Percentiles rank a stretch among this genome's conserved stretches.
These are phyloP conservation scores for Candida ponderosae DNA, from an alignment of 805 yeast genomes.

Conservation along the genomic window DNA sequence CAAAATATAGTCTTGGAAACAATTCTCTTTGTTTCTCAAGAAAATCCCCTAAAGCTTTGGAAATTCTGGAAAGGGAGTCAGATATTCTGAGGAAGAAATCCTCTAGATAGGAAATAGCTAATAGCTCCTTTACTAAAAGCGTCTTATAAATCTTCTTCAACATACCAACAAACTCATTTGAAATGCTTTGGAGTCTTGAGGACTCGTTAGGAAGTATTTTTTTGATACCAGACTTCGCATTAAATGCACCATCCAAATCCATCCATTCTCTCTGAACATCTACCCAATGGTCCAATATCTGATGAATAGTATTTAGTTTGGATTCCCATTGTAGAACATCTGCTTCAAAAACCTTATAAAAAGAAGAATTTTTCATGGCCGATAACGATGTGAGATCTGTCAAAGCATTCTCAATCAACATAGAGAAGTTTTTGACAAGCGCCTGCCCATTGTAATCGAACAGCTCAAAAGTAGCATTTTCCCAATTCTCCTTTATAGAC, in stretches of 20 bases:
- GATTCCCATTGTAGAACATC: constrained; percentile 48
- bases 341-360: constrained; percentile 51
- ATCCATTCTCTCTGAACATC: constrained; percentile 89
- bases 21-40: constrained; percentile 70
- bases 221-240: constrained; percentile 47
- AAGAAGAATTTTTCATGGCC: constrained; percentile 67
- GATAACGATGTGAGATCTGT: constrained; percentile 55
- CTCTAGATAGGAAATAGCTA: constrained; percentile 40
- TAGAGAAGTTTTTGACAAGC: constrained; percentile 64
- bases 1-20: constrained; percentile 78
- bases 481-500: constrained; percentile 52
- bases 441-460: constrained; percentile 45
- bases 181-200: constrained; percentile 52
- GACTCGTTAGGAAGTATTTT: constrained; percentile 64
- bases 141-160: constrained; percentile 42
- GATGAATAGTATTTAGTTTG: constrained; percentile 41
- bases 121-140: constrained; percentile 46
- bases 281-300: constrained; percentile 61
- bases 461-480: constrained; percentile 37
- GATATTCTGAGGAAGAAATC: constrained; percentile 38
- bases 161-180: constrained; percentile 50
- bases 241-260: constrained; percentile 74
- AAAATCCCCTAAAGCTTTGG: constrained; percentile 65
- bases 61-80: constrained; percentile 50
- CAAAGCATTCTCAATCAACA: constrained; percentile 45